Evolutionary conservation across 768 basidiomycete genomes (phyloP).

Genomic region (Trametes sanguinea): DNA sequence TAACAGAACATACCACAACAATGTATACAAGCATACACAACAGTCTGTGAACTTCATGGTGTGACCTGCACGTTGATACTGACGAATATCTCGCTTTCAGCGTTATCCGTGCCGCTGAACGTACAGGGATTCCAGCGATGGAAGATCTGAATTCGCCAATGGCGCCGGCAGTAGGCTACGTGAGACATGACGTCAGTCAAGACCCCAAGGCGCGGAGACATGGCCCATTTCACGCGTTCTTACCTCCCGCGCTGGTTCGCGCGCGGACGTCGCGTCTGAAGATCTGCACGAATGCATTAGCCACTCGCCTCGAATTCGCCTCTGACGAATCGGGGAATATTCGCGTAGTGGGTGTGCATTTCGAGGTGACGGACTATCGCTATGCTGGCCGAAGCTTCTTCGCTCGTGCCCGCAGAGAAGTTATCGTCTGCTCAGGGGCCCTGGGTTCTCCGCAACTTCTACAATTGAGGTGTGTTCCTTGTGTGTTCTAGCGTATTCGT

Average conservation of each 20-base stretch:
- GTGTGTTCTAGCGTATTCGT: background rate
- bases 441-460: slow-evolving; percentile 25
- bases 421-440: slow-evolving; percentile 25
- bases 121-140: slow-evolving; percentile 17
- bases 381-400: slow-evolving; percentile 11
- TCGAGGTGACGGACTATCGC: slow-evolving; percentile 6
- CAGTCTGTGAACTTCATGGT: background rate
- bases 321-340: background rate
- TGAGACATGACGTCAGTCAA: slow-evolving; percentile 23
- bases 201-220: slow-evolving; percentile 17
- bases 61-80: background rate
- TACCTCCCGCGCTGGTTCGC: slow-evolving; percentile 13
- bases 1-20: slow-evolving; percentile 9
- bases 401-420: slow-evolving; percentile 20
- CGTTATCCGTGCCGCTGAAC: slow-evolving; percentile 18
- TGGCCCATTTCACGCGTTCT: slow-evolving; percentile 26
- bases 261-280: slow-evolving; percentile 16
- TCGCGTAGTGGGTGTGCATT: slow-evolving; percentile 9
- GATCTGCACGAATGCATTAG: slow-evolving; percentile 26
- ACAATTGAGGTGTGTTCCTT: slow-evolving; percentile 17
- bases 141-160: slow-evolving; percentile 25
- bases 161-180: slow-evolving; percentile 17
- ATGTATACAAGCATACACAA: slow-evolving; percentile 1
- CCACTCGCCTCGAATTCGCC: background rate
- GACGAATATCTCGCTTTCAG: background rate